Base-by-base conservation (phyloP, 345 rosid genomes). In the Brassica napus region DNA sequence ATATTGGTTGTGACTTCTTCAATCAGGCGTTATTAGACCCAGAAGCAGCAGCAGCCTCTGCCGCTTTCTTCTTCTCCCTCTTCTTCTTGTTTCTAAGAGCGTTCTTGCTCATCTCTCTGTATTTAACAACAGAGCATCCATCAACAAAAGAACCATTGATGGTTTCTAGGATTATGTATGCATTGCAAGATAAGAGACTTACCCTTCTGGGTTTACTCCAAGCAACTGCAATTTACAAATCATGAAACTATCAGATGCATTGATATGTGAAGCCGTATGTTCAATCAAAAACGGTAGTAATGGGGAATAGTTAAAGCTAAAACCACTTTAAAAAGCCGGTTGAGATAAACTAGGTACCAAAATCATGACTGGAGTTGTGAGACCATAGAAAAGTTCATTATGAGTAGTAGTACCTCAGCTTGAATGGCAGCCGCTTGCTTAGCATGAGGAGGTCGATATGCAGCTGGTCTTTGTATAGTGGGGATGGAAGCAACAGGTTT, bases 371-470 rank as follows among this genome's bases (percentile, higher is more conserved):
- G 4, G 39, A 23, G 26, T 7, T 39, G 21, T 30, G 68, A 72
- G 42, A 24, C 8, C 68, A 61, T 24, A 26, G 69, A 62, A 15
- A 30, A 44, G 44, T 26, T 44, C 5, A 26, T 60, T 72, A 63
- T 12, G n/a, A 16, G 21, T 28, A 28, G 31, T 28, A 28, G 31
- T 91, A 94, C 98, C 98, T 92, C 88, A n/a, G 97, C 94, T 82
- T 88, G 94, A 79, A 89, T 67, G 28, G 88, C 87, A 1, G 90
- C 98, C 35, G 97, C 92, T 6, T 82, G 79, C 79, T 91, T 94
- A 57, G 98, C 96, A 81, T 91, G 93, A 0, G 98, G 98, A 68
- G 98, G 98, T 62, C 91, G 93, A 86, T 94, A 91, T 52, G 94
- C 97, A 68, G 91, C 90, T n/a, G 96, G 95, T 87, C 89, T 94